These are phyloP conservation scores for Paracorniculantispora psalliotae DNA, from an alignment of 2,329 filamentous ascomycete species.

Conservation along the genomic window DNA sequence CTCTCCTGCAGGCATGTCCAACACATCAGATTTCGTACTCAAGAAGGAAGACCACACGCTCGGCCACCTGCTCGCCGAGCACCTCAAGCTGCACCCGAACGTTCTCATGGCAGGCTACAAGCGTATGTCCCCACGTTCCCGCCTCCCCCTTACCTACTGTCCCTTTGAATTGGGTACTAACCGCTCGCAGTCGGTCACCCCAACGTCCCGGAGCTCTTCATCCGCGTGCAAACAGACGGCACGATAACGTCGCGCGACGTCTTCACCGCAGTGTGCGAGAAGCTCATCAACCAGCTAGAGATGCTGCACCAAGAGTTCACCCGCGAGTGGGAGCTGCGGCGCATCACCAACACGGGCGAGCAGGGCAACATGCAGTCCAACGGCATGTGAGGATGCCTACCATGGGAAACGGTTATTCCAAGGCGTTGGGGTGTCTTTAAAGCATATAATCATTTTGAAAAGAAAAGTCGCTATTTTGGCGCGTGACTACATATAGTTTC, in stretches of 20 bases:
- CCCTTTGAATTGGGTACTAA: too few species aligned
- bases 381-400: slow-evolving; percentile 23
- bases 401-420: background rate
- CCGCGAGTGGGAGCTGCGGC: slow-evolving; percentile 83
- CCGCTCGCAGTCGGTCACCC: slow-evolving; percentile 46
- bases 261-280: slow-evolving; percentile 72
- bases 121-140: slow-evolving; percentile 42
- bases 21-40: slow-evolving; percentile 91
- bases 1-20: slow-evolving; percentile 62
- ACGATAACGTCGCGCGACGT: slow-evolving; percentile 84
- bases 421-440: slow-evolving; percentile 18
- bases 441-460: slow-evolving; percentile 10
- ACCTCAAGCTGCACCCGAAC: slow-evolving; percentile 77
- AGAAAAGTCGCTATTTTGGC: background rate
- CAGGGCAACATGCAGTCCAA: slow-evolving; percentile 41
- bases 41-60: slow-evolving; percentile 97
- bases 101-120: slow-evolving; percentile 93
- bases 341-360: slow-evolving; percentile 69
- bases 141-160: too few species aligned
- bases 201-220: slow-evolving; percentile 56
- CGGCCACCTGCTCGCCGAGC: slow-evolving; percentile 80
- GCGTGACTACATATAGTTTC: background rate
- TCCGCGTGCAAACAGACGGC: slow-evolving; percentile 91
- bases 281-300: slow-evolving; percentile 75
- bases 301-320: slow-evolving; percentile 83